A percentile compares a stretch with the other conserved stretches of the same genome.
Evolutionary conservation across 305 asterid genomes (phyloP).

Genomic region (Solanum hybrid): DNA sequence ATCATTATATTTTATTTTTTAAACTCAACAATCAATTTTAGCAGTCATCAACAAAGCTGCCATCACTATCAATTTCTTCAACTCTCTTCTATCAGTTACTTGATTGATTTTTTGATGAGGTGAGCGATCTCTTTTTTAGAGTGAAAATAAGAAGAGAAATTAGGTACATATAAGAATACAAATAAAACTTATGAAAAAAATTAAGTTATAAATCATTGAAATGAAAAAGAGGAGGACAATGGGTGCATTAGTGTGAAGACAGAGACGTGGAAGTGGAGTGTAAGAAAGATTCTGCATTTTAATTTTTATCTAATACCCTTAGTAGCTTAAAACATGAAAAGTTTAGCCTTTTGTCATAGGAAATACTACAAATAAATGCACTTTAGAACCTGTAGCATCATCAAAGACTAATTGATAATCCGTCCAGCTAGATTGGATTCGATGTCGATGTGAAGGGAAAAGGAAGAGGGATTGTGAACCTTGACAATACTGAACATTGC

Average conservation of each 20-base stretch:
- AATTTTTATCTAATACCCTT: not conserved
- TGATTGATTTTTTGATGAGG: not conserved
- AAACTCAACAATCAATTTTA: not conserved
- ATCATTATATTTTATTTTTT: not conserved
- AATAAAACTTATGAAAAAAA: not conserved
- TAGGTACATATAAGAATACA: not conserved
- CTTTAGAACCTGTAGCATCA: not conserved
- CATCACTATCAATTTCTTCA: not conserved
- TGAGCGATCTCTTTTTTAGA: not conserved
- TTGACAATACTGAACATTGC: not conserved
- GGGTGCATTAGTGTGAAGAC: too few relatives aligned
- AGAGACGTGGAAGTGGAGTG: too few relatives aligned
- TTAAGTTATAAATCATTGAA: not conserved
- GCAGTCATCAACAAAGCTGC: not conserved
- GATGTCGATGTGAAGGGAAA: not conserved
- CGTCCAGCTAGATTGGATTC: not conserved
- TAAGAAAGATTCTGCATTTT: too few relatives aligned
- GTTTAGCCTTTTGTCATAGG: not conserved
- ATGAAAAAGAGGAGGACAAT: not conserved
- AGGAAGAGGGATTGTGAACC: not conserved
- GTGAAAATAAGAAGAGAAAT: not conserved
- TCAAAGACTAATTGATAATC: not conserved
- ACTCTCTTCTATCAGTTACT: not conserved
- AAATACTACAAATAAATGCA: not conserved
- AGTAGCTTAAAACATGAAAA: not conserved